These are phyloP conservation scores for Aspergillus indologenus DNA, from an alignment of 495 filamentous ascomycete species.

Conservation along the genomic window DNA sequence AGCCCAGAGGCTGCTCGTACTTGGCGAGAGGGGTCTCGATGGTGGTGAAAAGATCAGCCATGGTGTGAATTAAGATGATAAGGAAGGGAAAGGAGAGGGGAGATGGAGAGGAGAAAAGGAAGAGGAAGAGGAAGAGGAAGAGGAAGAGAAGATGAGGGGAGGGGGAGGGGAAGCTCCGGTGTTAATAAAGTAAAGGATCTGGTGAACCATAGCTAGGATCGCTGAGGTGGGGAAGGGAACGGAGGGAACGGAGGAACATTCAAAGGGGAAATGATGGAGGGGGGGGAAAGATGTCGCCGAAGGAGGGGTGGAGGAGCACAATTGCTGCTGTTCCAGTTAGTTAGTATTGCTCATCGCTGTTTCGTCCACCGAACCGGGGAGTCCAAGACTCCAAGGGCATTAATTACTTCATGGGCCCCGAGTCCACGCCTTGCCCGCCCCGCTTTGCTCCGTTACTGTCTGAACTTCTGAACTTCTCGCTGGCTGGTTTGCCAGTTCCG, in stretches of 20 bases:
- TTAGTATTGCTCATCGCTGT: neutral
- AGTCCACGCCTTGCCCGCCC: no score
- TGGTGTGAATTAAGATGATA: conserved; percentile 17
- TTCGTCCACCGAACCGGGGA: neutral
- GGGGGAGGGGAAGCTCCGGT: neutral
- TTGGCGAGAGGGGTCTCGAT: conserved; percentile 48
- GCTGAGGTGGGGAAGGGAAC: neutral
- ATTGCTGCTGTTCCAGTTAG: no score
- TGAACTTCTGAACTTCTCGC: no score
- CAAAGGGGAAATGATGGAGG: neutral
- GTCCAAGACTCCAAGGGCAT: no score
- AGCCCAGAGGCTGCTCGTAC: conserved; percentile 80
- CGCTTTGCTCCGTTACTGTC: no score
- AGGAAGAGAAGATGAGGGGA: conserved; percentile 8
- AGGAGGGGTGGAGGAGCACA: neutral
- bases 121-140: no score
- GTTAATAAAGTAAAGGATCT: neutral
- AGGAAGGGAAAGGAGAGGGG: neutral
- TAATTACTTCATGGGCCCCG: neutral
- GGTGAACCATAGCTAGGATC: neutral
- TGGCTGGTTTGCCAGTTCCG: neutral
- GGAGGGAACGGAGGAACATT: conserved; percentile 3
- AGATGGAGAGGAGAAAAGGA: conserved; percentile 13
- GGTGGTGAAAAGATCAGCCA: conserved; percentile 38
- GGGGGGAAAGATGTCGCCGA: conserved; percentile 3